Conservation (phyloP, 768 basidiomycete species). For the Dendrothele bispora region DNA sequence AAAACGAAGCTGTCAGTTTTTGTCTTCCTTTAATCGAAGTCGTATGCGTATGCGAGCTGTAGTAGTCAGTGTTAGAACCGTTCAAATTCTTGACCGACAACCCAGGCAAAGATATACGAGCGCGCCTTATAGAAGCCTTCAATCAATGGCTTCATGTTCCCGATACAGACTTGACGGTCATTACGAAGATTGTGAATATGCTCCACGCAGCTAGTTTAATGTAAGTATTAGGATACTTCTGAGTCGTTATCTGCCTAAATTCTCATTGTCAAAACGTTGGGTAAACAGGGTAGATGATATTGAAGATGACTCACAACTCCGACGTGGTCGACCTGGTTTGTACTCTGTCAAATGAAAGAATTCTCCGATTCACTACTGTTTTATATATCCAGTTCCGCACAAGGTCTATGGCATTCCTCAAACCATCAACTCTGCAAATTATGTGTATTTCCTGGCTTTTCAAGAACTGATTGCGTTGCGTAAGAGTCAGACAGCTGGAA, state of each 20-base stretch:
- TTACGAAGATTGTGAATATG: constrained; percentile 87
- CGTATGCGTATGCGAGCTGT: neutral
- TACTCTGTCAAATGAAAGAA: neutral
- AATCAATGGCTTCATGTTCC: constrained; percentile 90
- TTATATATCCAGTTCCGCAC: constrained; percentile 67
- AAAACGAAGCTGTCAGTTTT: constrained; percentile 5
- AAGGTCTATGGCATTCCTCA: constrained; percentile 97
- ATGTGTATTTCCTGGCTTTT: constrained; percentile 93
- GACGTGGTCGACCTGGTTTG: constrained; percentile 80
- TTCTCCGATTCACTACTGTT: neutral
- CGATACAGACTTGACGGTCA: constrained; percentile 62
- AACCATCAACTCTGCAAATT: constrained; percentile 96
- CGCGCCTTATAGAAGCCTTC: constrained; percentile 88
- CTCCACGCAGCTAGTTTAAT: constrained; percentile 91
- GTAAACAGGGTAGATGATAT: constrained; percentile 93
- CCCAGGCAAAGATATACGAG: constrained; percentile 92
- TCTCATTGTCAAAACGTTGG: too few relatives aligned
- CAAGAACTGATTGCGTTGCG: constrained; percentile 74
- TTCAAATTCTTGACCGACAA: constrained; percentile 80
- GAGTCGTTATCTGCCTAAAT: constrained; percentile 1
- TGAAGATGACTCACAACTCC: constrained; percentile 85
- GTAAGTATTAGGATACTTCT: constrained; percentile 40
- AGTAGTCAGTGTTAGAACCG: constrained; percentile 73
- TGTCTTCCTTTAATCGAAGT: neutral
- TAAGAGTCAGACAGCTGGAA: constrained; percentile 17